Evolutionary conservation across 768 basidiomycete genomes (phyloP), one percentile per base, ranked within the genome.

Genomic region (Auriscalpium orientale): DNA sequence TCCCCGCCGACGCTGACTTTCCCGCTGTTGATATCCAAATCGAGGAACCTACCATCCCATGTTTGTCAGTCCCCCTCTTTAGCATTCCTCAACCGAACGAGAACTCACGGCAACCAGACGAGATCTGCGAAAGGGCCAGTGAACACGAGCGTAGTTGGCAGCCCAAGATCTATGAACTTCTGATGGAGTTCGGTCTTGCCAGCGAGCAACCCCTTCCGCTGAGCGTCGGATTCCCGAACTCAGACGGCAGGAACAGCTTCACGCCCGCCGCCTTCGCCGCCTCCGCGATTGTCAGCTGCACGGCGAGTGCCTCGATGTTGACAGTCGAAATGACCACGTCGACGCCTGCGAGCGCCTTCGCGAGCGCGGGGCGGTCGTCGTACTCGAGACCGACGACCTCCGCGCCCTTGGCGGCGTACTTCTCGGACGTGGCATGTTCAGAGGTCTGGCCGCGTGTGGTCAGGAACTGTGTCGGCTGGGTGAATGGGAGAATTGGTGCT

Each of bases 201-300:
- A n/a, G 22, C 52, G 4, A 61, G 47, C 13, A 44, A 5, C 6
- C 64, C 64, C 15, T 50, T 37, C 8, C 35, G 44, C 15, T 20
- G 6, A 56, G 53, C 10, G 61, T 64, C 6, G 64, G 56, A 20
- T 52, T 60, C 2, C 69, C 68, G 38, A 67, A 70, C 55, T 70
- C 69, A 46, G 62, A 61, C 6, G 62, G 62, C 2, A 62, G 4
- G 54, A 64, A 64, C 36, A 59, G 9, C 3, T 53, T 46, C 46
- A 62, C 58, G 28, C 62, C 61, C 5, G 62, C 62, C 7, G 55
- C 54, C 49, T 62, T 57, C 34, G 62, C 61, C 9, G 62, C 62
- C 35, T 56, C 38, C 3, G 62, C 62, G 33, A 64, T 33, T 5
- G 33, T 34, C 38, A 54, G 43, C 51, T 62, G 62, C 5, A 13